These are phyloP conservation scores for Ogataea nakhonphanomensis DNA, from an alignment of 805 yeast genomes.

Conservation along the genomic window DNA sequence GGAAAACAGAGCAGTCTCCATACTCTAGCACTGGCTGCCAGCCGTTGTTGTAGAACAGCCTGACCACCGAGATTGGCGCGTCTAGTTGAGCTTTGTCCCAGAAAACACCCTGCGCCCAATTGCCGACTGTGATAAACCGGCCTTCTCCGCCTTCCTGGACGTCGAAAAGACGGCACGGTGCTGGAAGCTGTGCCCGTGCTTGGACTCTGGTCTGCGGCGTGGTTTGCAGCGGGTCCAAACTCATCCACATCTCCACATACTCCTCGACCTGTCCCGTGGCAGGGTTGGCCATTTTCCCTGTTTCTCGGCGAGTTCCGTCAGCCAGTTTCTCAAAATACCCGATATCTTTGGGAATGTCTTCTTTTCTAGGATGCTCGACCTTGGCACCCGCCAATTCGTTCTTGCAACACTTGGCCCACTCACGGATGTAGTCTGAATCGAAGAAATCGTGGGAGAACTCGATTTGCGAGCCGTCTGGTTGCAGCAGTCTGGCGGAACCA, in stretches of 20 bases:
- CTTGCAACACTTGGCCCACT: conserved; percentile 11
- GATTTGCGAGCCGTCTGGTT: conserved; percentile 30
- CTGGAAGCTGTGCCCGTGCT: conserved; percentile 4
- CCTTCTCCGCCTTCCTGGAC: conserved; percentile 35
- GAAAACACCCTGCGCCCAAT: conserved; percentile 50
- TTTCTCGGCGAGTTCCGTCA: conserved; percentile 45
- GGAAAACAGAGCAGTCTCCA: conserved; percentile 19
- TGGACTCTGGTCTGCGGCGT: conserved; percentile 26
- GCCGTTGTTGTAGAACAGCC: conserved; percentile 15
- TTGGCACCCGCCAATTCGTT: conserved; percentile 3
- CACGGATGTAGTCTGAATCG: conserved; percentile 38
- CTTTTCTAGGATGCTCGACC: conserved; percentile 16
- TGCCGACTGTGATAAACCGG: conserved; percentile 44
- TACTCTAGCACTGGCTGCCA: conserved; percentile 15
- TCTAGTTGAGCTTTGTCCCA: conserved; percentile 30
- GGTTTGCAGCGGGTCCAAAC: conserved; percentile 39
- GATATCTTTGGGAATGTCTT: conserved; percentile 36
- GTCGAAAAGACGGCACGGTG: conserved; percentile 23
- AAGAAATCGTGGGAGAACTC: conserved; percentile 41
- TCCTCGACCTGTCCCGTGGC: conserved; percentile 39
- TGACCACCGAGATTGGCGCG: conserved; percentile 22
- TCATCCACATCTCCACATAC: conserved; percentile 55
- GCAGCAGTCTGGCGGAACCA: conserved; percentile 42
- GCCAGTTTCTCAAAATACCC: conserved; percentile 43
- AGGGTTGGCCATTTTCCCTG: conserved; percentile 47